phyloP scores from a whole-genome alignment of 306 rosid species.

The Lathyrus tuberosus region DNA sequence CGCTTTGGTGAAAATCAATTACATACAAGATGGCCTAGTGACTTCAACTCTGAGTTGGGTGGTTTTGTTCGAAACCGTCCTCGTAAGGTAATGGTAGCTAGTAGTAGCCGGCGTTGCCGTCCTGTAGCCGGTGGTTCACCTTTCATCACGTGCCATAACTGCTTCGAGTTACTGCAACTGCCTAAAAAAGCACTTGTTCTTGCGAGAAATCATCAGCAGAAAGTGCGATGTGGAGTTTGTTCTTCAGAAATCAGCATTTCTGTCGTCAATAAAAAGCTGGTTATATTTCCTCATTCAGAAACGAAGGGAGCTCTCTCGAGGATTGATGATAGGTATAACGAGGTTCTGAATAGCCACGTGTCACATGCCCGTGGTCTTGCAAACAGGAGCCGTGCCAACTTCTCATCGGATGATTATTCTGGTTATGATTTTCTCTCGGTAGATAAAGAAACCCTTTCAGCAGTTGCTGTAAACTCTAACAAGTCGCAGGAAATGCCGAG shows the following conservation, averaged over 20 bases:
- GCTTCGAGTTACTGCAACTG: constrained; percentile 75
- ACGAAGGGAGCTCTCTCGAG: constrained; percentile 45
- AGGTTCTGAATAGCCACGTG: constrained; percentile 45
- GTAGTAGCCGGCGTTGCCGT: constrained; percentile 58
- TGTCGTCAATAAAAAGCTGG: constrained; percentile 60
- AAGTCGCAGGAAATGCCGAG: constrained; percentile 72
- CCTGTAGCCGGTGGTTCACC: constrained; percentile 94
- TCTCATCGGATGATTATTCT: constrained; percentile 92
- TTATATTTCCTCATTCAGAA: constrained; percentile 59
- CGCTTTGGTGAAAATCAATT: constrained; percentile 51
- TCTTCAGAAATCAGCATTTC: constrained; percentile 64
- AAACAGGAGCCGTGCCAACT: constrained; percentile 56
- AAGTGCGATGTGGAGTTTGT: constrained; percentile 80
- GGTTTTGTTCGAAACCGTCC: constrained; percentile 53
- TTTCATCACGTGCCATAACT: constrained; percentile 77
- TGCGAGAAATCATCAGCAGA: constrained; percentile 63
- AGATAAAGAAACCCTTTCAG: constrained; percentile 70
- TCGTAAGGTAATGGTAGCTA: constrained; percentile 56
- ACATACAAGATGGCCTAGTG: constrained; percentile 79
- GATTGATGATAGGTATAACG: constrained; percentile 50
- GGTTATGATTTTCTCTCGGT: constrained; percentile 83
- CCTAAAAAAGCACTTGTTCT: constrained; percentile 58
- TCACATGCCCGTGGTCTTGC: constrained; percentile 49
- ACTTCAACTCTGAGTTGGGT: constrained; percentile 67
- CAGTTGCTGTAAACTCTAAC: constrained; percentile 48